Conservation (phyloP, 1,139 yeast genomes). For the Entelexis paramagnoliae region DNA sequence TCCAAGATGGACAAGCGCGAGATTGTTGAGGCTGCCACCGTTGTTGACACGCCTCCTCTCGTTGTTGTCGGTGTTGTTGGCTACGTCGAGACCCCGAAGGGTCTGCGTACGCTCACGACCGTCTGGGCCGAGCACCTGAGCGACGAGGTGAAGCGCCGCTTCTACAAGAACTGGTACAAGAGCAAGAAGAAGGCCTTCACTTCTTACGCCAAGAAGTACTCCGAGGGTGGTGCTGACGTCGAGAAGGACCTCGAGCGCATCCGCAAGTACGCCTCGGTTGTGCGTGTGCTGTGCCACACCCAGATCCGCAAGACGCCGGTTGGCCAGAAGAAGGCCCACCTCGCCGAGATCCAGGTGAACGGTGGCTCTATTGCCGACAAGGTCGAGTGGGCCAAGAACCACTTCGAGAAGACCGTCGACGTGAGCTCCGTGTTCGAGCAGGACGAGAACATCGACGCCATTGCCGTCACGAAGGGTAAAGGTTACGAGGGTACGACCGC, state of each 20-base stretch:
- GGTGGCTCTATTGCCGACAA: conserved; percentile 98
- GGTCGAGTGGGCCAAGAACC: conserved; percentile 98
- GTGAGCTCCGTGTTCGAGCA: conserved; percentile 96
- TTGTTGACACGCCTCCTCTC: conserved; percentile 98
- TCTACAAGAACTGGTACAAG: conserved; percentile 99
- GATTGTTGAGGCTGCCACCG: conserved; percentile 98
- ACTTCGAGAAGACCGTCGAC: conserved; percentile 97
- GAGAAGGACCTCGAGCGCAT: conserved; percentile 98
- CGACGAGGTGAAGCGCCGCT: conserved; percentile 98
- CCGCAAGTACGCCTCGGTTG: conserved; percentile 95
- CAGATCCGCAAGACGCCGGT: conserved; percentile 99
- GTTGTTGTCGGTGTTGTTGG: conserved; percentile 99
- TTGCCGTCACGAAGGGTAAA: conserved; percentile 99
- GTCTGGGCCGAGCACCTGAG: conserved; percentile 99
- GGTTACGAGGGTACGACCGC: conserved; percentile 99
- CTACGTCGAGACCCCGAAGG: conserved; percentile 99
- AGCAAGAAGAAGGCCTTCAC: conserved; percentile 99
- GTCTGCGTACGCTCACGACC: conserved; percentile 97
- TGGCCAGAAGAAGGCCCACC: conserved; percentile 98
- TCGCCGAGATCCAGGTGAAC: conserved; percentile 98
- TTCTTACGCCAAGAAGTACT: conserved; percentile 98
- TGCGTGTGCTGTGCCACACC: conserved; percentile 98
- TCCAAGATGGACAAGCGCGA: conserved; percentile 99
- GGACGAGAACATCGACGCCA: conserved; percentile 96
- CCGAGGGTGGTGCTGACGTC: conserved; percentile 77